Evolutionary conservation across 768 basidiomycete genomes (phyloP).

Genomic region (Rhodotorula taiwanensis): DNA sequence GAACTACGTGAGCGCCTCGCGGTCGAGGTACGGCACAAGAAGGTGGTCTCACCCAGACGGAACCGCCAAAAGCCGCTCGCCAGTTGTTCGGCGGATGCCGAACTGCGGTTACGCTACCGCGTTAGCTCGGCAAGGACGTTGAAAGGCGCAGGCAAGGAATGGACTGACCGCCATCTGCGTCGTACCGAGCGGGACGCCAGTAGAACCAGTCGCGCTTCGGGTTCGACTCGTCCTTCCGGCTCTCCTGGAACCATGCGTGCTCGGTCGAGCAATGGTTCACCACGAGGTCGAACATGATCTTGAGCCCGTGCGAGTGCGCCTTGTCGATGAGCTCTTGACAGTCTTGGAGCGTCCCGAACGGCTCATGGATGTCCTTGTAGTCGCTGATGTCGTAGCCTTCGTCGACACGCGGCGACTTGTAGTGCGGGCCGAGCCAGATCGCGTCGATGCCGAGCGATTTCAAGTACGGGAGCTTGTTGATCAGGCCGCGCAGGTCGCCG

Average conservation of each 20-base stretch:
- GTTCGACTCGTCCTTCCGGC: constrained; percentile 51
- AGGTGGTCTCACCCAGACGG: too few relatives aligned
- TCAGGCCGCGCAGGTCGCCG: constrained; percentile 65
- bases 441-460: constrained; percentile 51
- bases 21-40: too few relatives aligned
- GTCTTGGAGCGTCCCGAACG: constrained; percentile 58
- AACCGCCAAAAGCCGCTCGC: constrained; percentile 49
- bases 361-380: constrained; percentile 56
- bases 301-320: constrained; percentile 61
- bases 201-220: constrained; percentile 70
- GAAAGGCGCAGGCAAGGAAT: too few relatives aligned
- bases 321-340: constrained; percentile 42
- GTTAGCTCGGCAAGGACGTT: background rate
- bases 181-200: constrained; percentile 58
- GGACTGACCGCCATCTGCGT: constrained; percentile 51
- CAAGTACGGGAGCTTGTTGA: constrained; percentile 61
- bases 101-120: background rate
- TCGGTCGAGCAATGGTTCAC: constrained; percentile 62
- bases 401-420: constrained; percentile 56
- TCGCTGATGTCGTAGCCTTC: constrained; percentile 24
- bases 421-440: constrained; percentile 67
- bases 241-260: constrained; percentile 62
- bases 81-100: constrained; percentile 66
- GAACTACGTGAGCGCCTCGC: too few relatives aligned
- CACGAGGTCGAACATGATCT: constrained; percentile 63